phyloP scores from a whole-genome alignment of 2,329 filamentous ascomycete species.

The Lachnellula arida region DNA sequence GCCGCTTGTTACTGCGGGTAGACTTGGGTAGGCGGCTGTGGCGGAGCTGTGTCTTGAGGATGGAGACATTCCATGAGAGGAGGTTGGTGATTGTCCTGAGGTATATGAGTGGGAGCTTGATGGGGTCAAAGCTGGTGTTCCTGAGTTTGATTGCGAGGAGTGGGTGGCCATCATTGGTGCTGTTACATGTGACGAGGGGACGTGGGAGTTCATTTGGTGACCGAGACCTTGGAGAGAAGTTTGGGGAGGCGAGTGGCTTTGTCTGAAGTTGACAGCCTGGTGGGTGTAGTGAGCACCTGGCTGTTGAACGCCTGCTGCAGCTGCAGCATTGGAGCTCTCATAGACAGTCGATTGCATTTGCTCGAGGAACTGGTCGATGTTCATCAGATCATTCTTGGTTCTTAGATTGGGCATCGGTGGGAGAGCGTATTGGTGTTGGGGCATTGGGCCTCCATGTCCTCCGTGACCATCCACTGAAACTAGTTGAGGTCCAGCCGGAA shows the following conservation, averaged over 20 bases:
- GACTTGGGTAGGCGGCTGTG: conserved; percentile 66
- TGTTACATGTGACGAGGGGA: conserved; percentile 41
- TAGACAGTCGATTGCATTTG: conserved; percentile 96
- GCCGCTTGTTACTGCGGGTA: conserved; percentile 66
- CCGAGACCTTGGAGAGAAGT: conserved; percentile 26
- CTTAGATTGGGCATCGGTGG: conserved; percentile 84
- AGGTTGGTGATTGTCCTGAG: conserved; percentile 69
- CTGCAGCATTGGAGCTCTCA: conserved; percentile 80
- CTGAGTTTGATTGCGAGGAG: conserved; percentile 48
- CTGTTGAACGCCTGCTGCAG: conserved; percentile 71
- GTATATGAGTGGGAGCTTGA: conserved; percentile 73
- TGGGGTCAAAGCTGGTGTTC: conserved; percentile 73
- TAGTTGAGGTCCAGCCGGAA: conserved; percentile 46
- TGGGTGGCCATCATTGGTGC: conserved; percentile 58
- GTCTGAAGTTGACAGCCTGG: conserved; percentile 49
- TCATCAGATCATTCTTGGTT: conserved; percentile 88
- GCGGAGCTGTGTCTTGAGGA: conserved; percentile 56
- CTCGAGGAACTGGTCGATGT: conserved; percentile 91
- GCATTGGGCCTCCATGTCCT: conserved; percentile 46
- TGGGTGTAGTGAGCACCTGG: conserved; percentile 64
- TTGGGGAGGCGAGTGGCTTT: conserved; percentile 49
- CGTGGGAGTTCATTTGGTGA: conserved; percentile 27
- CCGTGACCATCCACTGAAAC: conserved; percentile 48
- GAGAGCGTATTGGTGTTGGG: conserved; percentile 77
- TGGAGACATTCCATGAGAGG: conserved; percentile 64